Evolutionary conservation across 129 eudicot species (phyloP), one percentile per base, ranked within the genome.

Genomic region (Artemisia argyi): DNA sequence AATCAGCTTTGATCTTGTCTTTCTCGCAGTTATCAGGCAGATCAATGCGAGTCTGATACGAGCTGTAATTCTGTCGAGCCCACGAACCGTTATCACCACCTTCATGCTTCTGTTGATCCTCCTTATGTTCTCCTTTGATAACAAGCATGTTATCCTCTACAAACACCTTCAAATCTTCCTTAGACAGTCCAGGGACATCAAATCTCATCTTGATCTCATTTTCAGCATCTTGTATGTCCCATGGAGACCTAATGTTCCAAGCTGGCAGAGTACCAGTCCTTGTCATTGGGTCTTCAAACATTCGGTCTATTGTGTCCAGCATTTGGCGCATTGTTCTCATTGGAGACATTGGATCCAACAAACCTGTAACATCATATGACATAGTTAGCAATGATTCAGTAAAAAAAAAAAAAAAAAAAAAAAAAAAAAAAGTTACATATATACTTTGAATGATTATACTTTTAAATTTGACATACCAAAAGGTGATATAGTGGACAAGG

Each of bases 161-260:
- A 0, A 72, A 78, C 3, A 94, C 92, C 56, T 79, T 81, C 6
- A 94, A 82, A n/a, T 94, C 99, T 61, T 88, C 97, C 65, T 83
- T 94, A 0, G 89, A 78, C 1, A 90, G 82, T 0, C 99, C 97
- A 0, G 99, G 96, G 80, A 94, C 88, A 80, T 88, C 94, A 71
- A 90, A 88, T 30, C 96, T 62, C 92, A 86, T 88, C 62, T 73
- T 86, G 76, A 94, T 75, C 69, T 86, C 96, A n/a, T 84, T 65
- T 12, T 90, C 97, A 0, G 74, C 81, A 0, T 88, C 91, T 11
- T 76, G 78, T 7, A 90, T 68, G 76, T 90, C 94, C 99, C 97
- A 94, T 1, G 96, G 92, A 5, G 89, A 7, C 2, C 93, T 85
- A 15, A 79, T 48, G 19, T 80, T 88, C 72, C 80, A 71, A 17